Conservation (phyloP, 495 filamentous ascomycete species). For the Aspergillus sclerotiicarbonarius region DNA sequence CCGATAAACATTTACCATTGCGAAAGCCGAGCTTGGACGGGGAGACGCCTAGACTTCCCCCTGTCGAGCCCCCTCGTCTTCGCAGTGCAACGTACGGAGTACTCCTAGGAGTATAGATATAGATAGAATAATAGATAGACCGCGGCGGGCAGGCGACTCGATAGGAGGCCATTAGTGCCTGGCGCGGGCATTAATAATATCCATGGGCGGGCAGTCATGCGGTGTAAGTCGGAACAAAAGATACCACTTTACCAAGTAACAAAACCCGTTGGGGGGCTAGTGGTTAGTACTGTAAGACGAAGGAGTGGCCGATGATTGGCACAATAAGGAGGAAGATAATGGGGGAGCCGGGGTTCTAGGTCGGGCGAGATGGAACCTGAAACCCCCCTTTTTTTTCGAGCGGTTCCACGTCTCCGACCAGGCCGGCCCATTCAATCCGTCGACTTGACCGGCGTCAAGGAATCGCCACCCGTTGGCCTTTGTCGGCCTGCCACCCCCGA, state of each 20-base stretch:
- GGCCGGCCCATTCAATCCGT: neutral
- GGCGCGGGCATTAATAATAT: neutral
- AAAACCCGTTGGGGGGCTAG: neutral
- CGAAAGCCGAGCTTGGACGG: neutral
- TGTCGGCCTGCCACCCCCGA: neutral
- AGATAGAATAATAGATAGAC: too few relatives aligned
- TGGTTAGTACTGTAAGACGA: neutral
- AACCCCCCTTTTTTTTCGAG: constrained; percentile 2
- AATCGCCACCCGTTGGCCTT: constrained; percentile 4
- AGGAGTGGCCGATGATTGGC: neutral
- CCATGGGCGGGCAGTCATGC: neutral
- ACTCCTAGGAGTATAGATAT: too few relatives aligned
- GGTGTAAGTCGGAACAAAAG: neutral
- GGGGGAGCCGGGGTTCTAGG: neutral
- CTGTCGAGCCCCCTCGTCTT: neutral
- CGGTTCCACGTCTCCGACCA: neutral
- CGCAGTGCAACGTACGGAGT: too few relatives aligned
- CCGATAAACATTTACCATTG: neutral
- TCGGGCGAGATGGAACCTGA: constrained; percentile 2
- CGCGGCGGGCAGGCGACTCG: too few relatives aligned
- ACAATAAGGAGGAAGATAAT: neutral
- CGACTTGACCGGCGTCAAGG: neutral
- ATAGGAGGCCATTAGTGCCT: too few relatives aligned
- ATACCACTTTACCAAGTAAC: neutral
- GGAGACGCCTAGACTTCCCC: neutral